phyloP scores from a whole-genome alignment of 495 filamentous ascomycete species.

The Xylaria bambusicola region DNA sequence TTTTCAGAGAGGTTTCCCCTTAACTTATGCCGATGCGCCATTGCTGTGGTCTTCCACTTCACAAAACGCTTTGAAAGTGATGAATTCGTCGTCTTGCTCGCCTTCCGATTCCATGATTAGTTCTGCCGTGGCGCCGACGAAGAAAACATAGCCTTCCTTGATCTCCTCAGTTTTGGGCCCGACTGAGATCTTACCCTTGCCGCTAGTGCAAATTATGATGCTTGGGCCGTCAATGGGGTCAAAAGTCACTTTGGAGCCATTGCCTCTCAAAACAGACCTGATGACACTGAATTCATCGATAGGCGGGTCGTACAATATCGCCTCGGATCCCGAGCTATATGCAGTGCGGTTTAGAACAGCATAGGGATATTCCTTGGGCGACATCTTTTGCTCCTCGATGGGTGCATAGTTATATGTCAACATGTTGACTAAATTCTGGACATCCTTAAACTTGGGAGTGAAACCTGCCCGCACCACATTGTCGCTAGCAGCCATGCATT shows the following conservation, averaged over 20 bases:
- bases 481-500: slow-evolving; percentile 98
- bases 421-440: slow-evolving; percentile 85
- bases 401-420: slow-evolving; percentile 93
- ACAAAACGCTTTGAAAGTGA: slow-evolving; percentile 94
- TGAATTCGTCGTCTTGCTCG: slow-evolving; percentile 63
- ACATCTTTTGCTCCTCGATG: slow-evolving; percentile 91
- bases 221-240: slow-evolving; percentile 86
- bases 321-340: slow-evolving; percentile 70
- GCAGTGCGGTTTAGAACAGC: slow-evolving; percentile 74
- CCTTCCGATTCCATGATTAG: slow-evolving; percentile 71
- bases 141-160: slow-evolving; percentile 81
- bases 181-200: slow-evolving; percentile 79
- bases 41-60: slow-evolving; percentile 60
- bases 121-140: slow-evolving; percentile 90
- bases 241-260: slow-evolving; percentile 79
- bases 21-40: slow-evolving; percentile 14
- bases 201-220: slow-evolving; percentile 85
- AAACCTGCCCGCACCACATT: slow-evolving; percentile 97
- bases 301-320: slow-evolving; percentile 84
- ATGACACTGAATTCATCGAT: slow-evolving; percentile 97
- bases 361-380: slow-evolving; percentile 79
- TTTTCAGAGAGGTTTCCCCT: too few species aligned
- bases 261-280: slow-evolving; percentile 69
- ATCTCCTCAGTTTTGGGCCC: slow-evolving; percentile 71
- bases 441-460: slow-evolving; percentile 98